Conservation (phyloP, 108 stramenopile species). For the Cylindrotheca fusiformis region DNA sequence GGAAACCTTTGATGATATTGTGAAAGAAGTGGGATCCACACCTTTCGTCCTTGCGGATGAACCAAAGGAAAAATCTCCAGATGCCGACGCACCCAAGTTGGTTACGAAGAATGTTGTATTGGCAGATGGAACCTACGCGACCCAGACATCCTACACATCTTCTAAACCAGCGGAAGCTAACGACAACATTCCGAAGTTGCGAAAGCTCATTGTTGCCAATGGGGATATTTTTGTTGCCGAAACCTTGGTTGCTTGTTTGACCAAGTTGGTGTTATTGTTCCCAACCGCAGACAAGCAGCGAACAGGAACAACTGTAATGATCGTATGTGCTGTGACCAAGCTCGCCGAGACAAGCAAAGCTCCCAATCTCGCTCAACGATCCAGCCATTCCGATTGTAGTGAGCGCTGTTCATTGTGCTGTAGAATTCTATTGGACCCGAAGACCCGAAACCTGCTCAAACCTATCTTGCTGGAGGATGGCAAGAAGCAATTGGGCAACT, state of each 20-base stretch:
- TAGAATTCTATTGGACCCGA: slow-evolving; percentile 87
- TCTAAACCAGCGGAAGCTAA: slow-evolving; percentile 40
- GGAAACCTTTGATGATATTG: slow-evolving; percentile 80
- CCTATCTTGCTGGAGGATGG: slow-evolving; percentile 74
- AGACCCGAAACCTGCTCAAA: slow-evolving; percentile 68
- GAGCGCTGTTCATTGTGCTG: slow-evolving; percentile 90
- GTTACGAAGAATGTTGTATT: slow-evolving; percentile 96
- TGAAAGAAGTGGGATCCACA: slow-evolving; percentile 75
- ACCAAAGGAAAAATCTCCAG: slow-evolving; percentile 51
- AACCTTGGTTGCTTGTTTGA: slow-evolving; percentile 80
- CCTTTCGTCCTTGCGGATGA: slow-evolving; percentile 71
- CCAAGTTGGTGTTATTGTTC: slow-evolving; percentile 90
- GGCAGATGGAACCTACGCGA: slow-evolving; percentile 98
- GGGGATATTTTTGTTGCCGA: slow-evolving; percentile 96
- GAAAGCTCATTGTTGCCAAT: slow-evolving; percentile 80
- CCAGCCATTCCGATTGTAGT: slow-evolving; percentile 80
- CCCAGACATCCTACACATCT: slow-evolving; percentile 86
- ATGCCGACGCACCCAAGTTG: slow-evolving; percentile 66
- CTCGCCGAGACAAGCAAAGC: slow-evolving; percentile 64
- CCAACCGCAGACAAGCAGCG: slow-evolving; percentile 70
- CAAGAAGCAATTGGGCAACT: slow-evolving; percentile 70
- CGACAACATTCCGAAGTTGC: slow-evolving; percentile 74
- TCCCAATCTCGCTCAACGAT: slow-evolving; percentile 70
- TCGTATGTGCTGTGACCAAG: slow-evolving; percentile 87
- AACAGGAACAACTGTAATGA: slow-evolving; percentile 69